A percentile compares a stretch with the other conserved stretches of the same genome.
Conservation (phyloP, 148 eudicot genomes). For the Talinum fruticosum region DNA sequence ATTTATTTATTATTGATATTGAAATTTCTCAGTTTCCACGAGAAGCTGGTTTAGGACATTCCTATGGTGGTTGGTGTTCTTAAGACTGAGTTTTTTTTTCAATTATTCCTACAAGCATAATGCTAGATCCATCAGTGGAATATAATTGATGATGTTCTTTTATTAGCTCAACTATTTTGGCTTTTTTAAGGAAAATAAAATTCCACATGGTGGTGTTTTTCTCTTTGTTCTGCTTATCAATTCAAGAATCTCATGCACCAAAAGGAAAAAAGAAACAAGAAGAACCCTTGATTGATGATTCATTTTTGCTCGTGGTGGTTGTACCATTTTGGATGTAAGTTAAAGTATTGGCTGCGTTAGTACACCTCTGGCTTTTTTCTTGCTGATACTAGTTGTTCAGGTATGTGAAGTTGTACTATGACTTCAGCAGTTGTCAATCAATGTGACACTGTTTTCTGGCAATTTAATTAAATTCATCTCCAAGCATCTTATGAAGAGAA, state of each 20-base stretch:
- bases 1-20: background rate
- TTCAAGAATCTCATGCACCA: background rate
- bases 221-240: slow-evolving; percentile 16
- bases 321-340: background rate
- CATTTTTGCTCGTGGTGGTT: slow-evolving; percentile 1
- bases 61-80: too few species aligned
- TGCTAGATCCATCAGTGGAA: background rate
- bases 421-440: slow-evolving; percentile 10
- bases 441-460: background rate
- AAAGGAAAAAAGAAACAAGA: background rate
- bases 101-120: too few species aligned
- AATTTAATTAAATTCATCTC: background rate
- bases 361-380: too few species aligned
- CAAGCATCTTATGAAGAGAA: background rate
- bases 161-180: background rate
- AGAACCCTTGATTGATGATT: background rate
- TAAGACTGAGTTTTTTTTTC: too few species aligned
- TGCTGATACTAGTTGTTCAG: slow-evolving; percentile 9
- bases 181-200: background rate
- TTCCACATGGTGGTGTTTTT: slow-evolving; percentile 14
- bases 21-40: background rate
- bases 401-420: slow-evolving; percentile 11
- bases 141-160: background rate
- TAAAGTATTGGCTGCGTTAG: slow-evolving; percentile 1
- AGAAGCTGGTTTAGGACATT: background rate